phyloP scores from a whole-genome alignment of 176 grass and related monocot genomes.

The Guadua angustifolia region DNA sequence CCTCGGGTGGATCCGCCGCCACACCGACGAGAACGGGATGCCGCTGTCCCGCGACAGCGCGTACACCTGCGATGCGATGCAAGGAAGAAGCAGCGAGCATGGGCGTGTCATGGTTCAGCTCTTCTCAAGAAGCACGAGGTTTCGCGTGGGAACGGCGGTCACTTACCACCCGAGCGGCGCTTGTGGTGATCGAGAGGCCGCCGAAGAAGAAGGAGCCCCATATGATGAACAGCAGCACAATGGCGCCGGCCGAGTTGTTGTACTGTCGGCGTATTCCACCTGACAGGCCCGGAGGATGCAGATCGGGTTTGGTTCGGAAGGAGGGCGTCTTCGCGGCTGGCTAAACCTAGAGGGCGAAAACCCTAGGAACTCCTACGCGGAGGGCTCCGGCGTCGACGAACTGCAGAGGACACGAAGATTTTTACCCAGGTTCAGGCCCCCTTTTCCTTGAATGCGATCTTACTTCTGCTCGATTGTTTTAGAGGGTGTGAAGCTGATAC shows the following conservation, averaged over 20 bases:
- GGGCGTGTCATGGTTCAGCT: background rate
- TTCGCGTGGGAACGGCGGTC: background rate
- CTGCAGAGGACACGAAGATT: too few species aligned
- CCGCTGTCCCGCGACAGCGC: constrained; percentile 87
- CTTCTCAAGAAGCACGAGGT: background rate
- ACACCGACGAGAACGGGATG: constrained; percentile 72
- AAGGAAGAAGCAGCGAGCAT: background rate
- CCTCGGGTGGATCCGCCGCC: constrained; percentile 82
- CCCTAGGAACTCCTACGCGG: too few species aligned
- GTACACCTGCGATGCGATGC: constrained; percentile 51
- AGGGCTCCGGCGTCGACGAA: too few species aligned
- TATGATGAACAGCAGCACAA: constrained; percentile 82
- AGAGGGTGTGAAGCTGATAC: too few species aligned
- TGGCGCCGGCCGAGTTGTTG: constrained; percentile 65
- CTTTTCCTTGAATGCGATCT: too few species aligned
- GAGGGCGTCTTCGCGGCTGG: too few species aligned
- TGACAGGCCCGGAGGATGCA: too few species aligned
- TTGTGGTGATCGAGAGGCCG: constrained; percentile 96
- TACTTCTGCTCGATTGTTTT: too few species aligned
- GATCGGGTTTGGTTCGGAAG: too few species aligned
- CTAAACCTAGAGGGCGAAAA: too few species aligned
- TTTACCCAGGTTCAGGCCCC: too few species aligned
- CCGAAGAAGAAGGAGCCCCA: constrained; percentile 99
- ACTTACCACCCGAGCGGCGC: constrained; percentile 84
- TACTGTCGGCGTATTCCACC: too few species aligned